phyloP scores from a whole-genome alignment of 495 filamentous ascomycete genomes.

The Barbatosphaeria neglecta region DNA sequence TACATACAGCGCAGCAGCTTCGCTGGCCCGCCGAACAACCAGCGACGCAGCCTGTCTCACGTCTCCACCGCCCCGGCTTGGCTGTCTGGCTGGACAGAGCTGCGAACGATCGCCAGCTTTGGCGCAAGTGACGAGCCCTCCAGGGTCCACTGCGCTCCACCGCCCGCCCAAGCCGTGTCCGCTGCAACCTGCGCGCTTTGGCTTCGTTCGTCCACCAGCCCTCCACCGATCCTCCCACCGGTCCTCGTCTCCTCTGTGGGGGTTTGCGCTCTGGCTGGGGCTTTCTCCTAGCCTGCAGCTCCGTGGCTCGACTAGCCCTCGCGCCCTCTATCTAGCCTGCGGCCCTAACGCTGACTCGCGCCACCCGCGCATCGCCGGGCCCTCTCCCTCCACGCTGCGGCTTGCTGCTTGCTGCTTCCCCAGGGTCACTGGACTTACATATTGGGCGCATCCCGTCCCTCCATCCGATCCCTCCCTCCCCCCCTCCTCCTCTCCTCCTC shows the following conservation, averaged over 20 bases:
- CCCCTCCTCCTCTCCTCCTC: neutral
- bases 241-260: neutral
- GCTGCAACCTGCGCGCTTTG: neutral
- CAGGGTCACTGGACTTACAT: neutral
- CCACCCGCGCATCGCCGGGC: neutral
- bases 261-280: neutral
- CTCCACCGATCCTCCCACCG: neutral
- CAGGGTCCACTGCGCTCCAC: neutral
- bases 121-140: too few relatives aligned
- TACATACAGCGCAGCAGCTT: neutral
- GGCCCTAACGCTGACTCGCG: neutral
- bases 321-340: too few relatives aligned
- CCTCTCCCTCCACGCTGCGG: neutral
- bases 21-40: neutral
- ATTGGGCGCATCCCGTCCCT: neutral
- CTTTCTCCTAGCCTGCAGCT: neutral
- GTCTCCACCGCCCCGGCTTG: neutral
- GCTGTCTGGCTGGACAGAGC: neutral
- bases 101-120: neutral
- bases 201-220: too few relatives aligned
- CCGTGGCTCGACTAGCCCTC: neutral
- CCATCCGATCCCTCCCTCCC: neutral
- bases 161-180: too few relatives aligned
- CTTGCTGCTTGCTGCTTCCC: neutral
- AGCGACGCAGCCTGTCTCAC: neutral